Base-by-base conservation (phyloP, 1,139 yeast genomes). In the Debaryomyces nepalensis region DNA sequence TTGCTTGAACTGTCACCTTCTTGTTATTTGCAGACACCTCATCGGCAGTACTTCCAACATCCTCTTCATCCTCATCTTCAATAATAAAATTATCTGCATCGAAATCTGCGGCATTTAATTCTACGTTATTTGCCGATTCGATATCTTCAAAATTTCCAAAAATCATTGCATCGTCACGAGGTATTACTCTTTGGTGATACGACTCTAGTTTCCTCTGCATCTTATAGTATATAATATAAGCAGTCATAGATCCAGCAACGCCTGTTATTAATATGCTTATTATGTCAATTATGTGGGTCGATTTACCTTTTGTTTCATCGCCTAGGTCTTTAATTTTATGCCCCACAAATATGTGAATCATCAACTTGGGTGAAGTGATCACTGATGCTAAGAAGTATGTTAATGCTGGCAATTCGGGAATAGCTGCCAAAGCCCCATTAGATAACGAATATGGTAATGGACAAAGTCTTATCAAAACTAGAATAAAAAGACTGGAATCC, bases 391-490 rank as follows among this genome's bases (percentile, higher is more conserved):
- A 59, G 5, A 83, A 70, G 60, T 86, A 93, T 21, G 83, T 80
- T 37, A 63, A 46, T 1, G 82, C 68, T 0, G 84, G 71, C 12
- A 90, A 73, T 22, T 87, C 85, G 0, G 95, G 96, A 16, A 91
- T 78, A 3, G 93, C 85, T 4, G 95, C 93, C 51, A 93, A 73
- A 0, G 96, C 97, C 4, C 97, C 98, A 57, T 93, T 93, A 0
- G 95, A 85, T 33, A 91, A 68, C 3, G 97, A 88, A 59, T 91
- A 93, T 0, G 99, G 98, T 54, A 91, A 76, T 0, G 99, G 99
- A 53, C 97, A 89, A 45, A 91, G 64, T 43, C 97, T 72, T 33
- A 93, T 77, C 59, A 91, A 72, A 42, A 84, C 77, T 42, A 93
- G 65, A 32, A 93, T 64, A 47, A 81, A 61, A 46, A 90, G 75